These are phyloP conservation scores for Pseudogymnoascus sp. DNA, from an alignment of 2,329 filamentous ascomycete species.

Conservation along the genomic window DNA sequence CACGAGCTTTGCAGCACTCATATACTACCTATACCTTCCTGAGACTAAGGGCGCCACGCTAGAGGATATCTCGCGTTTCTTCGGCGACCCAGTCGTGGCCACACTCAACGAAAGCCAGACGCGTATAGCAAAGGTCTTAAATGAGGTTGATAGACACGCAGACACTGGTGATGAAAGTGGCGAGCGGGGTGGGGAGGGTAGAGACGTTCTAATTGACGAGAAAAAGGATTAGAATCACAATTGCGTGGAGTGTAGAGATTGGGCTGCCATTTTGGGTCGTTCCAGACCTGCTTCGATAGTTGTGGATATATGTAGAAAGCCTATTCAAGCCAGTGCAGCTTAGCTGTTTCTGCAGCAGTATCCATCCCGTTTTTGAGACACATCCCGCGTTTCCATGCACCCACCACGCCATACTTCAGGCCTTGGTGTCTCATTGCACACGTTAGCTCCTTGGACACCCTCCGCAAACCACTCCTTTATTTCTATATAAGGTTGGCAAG, in stretches of 20 bases:
- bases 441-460: not conserved
- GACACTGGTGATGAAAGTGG: not conserved
- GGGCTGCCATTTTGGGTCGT: not conserved
- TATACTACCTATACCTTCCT: conserved; percentile 10
- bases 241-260: not conserved
- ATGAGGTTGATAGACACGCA: conserved; percentile 4
- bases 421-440: not conserved
- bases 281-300: not conserved
- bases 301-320: not conserved
- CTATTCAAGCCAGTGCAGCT: not conserved
- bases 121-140: conserved; percentile 8
- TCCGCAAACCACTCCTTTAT: not conserved
- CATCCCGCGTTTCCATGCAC: not conserved
- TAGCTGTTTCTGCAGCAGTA: not conserved
- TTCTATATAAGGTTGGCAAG: not conserved
- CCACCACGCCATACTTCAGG: not conserved
- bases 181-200: not conserved
- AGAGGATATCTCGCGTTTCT: conserved; percentile 11
- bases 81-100: conserved; percentile 9
- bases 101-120: conserved; percentile 5
- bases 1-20: conserved; percentile 8
- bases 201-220: not conserved
- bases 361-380: not conserved
- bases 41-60: conserved; percentile 10
- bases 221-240: not conserved